These are phyloP conservation scores for Aspergillus transmontanensis DNA, from an alignment of 2,329 filamentous ascomycete genomes.

Conservation along the genomic window DNA sequence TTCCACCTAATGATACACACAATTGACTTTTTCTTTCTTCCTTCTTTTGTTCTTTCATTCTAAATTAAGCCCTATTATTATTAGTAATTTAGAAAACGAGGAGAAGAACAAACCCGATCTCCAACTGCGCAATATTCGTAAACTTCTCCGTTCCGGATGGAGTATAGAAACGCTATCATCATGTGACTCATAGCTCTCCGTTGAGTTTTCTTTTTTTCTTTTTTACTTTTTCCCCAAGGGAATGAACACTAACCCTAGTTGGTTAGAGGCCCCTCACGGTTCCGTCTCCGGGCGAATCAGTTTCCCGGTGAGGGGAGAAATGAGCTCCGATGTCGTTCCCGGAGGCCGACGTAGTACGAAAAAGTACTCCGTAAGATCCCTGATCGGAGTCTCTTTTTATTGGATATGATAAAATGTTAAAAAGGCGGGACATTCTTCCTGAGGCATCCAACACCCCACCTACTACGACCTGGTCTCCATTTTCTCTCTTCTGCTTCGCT, in stretches of 20 bases:
- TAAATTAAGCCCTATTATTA: neutral
- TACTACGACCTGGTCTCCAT: slow-evolving; percentile 4
- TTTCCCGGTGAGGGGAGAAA: neutral
- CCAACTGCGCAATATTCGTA: neutral
- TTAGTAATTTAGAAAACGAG: neutral
- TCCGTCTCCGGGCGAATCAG: neutral
- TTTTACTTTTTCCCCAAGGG: neutral
- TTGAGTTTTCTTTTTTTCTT: neutral
- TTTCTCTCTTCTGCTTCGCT: slow-evolving; percentile 7
- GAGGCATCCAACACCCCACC: slow-evolving; percentile 12
- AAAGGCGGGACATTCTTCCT: slow-evolving; percentile 11
- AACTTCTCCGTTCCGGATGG: neutral
- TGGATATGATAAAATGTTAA: neutral
- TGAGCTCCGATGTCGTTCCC: slow-evolving; percentile 3
- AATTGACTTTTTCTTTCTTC: neutral
- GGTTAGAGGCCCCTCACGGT: neutral
- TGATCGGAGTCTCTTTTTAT: neutral
- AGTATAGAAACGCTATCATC: neutral
- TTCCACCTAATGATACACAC: neutral
- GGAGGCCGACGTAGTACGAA: neutral
- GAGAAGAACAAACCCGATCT: neutral
- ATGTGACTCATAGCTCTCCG: slow-evolving; percentile 1
- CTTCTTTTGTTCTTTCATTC: neutral
- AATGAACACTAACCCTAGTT: neutral
- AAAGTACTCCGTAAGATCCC: slow-evolving; percentile 4